A percentile compares a stretch with the other conserved stretches of the same genome.
Evolutionary conservation across 352 stramenopile species (phyloP).

Genomic region (Phytophthora chlamydospora): DNA sequence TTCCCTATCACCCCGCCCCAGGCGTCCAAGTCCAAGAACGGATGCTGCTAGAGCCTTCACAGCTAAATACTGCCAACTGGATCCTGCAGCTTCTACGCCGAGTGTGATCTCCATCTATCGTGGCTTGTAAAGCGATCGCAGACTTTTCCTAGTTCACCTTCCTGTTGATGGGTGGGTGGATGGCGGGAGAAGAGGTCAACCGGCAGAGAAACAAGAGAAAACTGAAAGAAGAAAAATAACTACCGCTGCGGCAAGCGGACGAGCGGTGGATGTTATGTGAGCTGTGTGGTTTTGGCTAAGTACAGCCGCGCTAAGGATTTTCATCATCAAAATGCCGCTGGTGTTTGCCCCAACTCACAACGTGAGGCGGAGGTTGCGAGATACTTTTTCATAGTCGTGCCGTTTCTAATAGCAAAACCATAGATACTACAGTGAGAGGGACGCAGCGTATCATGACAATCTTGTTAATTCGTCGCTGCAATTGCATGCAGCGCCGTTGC

Average conservation of each 20-base stretch:
- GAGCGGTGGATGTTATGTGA: slow-evolving; percentile 43
- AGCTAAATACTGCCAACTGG: slow-evolving; percentile 38
- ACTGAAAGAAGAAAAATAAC: slow-evolving; percentile 23
- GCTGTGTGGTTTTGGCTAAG: slow-evolving; percentile 43
- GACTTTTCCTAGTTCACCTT: slow-evolving; percentile 21
- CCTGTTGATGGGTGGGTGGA: slow-evolving; percentile 16
- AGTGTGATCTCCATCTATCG: slow-evolving; percentile 32
- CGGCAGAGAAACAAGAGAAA: slow-evolving; percentile 23
- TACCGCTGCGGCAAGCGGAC: slow-evolving; percentile 21
- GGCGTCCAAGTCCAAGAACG: slow-evolving; percentile 77
- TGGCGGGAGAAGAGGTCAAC: slow-evolving; percentile 17
- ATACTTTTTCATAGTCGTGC: neutral
- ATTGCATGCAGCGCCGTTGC: slow-evolving; percentile 14
- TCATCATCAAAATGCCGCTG: slow-evolving; percentile 20
- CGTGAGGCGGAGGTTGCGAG: neutral
- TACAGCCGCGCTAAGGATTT: slow-evolving; percentile 32
- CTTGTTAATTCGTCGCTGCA: slow-evolving; percentile 25
- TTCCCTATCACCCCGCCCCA: slow-evolving; percentile 85
- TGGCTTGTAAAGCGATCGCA: slow-evolving; percentile 19
- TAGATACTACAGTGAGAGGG: neutral
- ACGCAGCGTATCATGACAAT: slow-evolving; percentile 14
- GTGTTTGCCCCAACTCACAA: no score
- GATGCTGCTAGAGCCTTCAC: slow-evolving; percentile 73
- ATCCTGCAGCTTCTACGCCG: slow-evolving; percentile 35
- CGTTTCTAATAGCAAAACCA: slow-evolving; percentile 7